Evolutionary conservation across 345 rosid species (phyloP), one percentile per base, ranked within the genome.

Genomic region (Jatropha curcas): DNA sequence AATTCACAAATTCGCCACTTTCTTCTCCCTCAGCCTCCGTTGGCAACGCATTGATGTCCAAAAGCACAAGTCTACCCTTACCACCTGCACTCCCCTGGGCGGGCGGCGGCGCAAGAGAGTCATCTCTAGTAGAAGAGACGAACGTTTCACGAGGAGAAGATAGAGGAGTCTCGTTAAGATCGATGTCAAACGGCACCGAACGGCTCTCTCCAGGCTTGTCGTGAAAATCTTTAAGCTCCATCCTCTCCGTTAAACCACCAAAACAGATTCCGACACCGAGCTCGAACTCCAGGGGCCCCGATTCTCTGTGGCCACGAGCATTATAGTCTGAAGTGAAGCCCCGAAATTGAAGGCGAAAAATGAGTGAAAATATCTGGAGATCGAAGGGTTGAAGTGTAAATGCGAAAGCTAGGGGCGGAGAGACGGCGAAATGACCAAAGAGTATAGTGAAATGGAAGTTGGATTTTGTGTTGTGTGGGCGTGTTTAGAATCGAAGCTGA

Each of bases 31-130:
- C 84, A 17, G 45, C 81, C 16, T 81, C 81, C 6, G 37, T 68
- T 30, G 82, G 81, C 60, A 77, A 61, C 37, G 81, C 79, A 71
- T 81, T 81, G 55, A 81, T 77, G 60, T 81, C 84, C 48, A 81
- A 33, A 51, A 81, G 67, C 20, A 48, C 74, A n/a, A 24, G 33
- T 30, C 57, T 74, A 35, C 46, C 65, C 56, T 48, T 53, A 30
- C 59, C 58, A 3, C 20, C 46, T 1, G 69, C 33, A 34, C 55
- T 24, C 51, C 50, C 52, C 20, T 39, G 70, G 5, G 60, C 58
- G 17, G 17, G 20, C 28, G 13, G 19, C 35, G 61, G 19, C 4
- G 28, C 51, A 68, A 25, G 33, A 28, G 9, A 60, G 43, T 24
- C 76, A 13, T 30, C 45, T 46, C 67, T 46, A 4, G 50, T 31